Base-by-base conservation (phyloP, 2,329 filamentous ascomycete genomes). In the Fusarium anthophilum region DNA sequence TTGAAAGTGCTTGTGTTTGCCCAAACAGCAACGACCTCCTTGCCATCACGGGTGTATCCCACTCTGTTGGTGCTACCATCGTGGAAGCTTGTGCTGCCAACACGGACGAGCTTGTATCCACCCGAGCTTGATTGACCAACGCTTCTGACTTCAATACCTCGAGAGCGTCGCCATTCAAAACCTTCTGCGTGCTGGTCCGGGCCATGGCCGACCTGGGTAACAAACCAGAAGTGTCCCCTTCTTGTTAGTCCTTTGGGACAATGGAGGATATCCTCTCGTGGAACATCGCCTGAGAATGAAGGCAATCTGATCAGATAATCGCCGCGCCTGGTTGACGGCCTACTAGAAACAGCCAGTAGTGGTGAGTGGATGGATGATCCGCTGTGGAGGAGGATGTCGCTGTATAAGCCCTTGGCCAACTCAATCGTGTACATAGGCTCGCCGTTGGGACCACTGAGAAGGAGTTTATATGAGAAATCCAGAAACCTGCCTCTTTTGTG, bases 71-170 rank as follows among this genome's bases (percentile, higher is more conserved):
- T 69, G 14, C 63, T 63, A 8, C 57, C 61, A 22, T 69, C 54
- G 13, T 44, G 13, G 3, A 58, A 22, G 50, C 45, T 62, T 53
- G 53, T 53, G 54, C 58, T 66, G 18, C 68, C 72, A 12, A 78
- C 47, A 26, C 77, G 72, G 37, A 78, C 75, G 12, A 78, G 77
- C 43, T 78, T 78, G 75, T 72, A 78, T 17, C 77, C 72, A n/a
- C n/a, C 37, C 50, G 61, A n/a, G 24, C 66, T 38, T 7, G 72
- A 70, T 17, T 69, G 72, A 2, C 75, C 75, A 17, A 76, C 26
- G 20, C 72, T 76, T 54, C 62, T 71, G 30, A 77, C 70, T 54
- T 78, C 76, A 28, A 57, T 59, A 2, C 75, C 76, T 7, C 54
- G 63, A 6, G 76, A 75, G 13, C 63, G 70, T 20, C 77, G 74